Base-by-base conservation (phyloP, 805 yeast genomes). In the Brettanomyces naardenensis region DNA sequence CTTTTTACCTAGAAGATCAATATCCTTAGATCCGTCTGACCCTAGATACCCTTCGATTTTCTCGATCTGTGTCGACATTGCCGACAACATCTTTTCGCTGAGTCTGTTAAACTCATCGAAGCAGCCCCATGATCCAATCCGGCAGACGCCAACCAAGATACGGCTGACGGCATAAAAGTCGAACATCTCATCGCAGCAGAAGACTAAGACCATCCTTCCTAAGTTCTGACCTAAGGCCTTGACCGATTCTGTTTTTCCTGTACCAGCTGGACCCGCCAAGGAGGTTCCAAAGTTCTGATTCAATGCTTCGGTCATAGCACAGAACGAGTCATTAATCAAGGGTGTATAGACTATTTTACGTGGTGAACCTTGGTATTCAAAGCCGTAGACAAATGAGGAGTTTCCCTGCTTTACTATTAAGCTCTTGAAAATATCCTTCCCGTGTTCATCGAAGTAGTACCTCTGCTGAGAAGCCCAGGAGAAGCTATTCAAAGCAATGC, bases 261-360 rank as follows among this genome's bases (percentile, higher is more conserved):
- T 90, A 30, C 97, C 97, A 3, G 97, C 96, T 1, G 97, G 97
- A 0, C 97, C 97, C 57, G 82, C 78, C 1, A 95, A 81, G 1
- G 95, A 81, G 0, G 95, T 95, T n/a, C 97, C 97, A 6, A 77
- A 63, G 26, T 70, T 71, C 47, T 79, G 86, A 25, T 74, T 70
- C 14, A 88, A 54, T 0, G 97, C 89, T 42, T 80, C 82, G 0
- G 83, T 66, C 77, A 89, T 73, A 0, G 88, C 64, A 6, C 80
- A 53, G 52, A 72, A 86, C 40, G 86, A 74, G 5, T 69, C 64
- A 34, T 75, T 74, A 6, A 84, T 67, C 15, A 86, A 63, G 1
- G 90, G 86, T 0, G 97, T 90, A 38, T 74, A 70, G 0, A 90
- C 94, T 18, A 89, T 62, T 38, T 78, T 70, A 15, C 80, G 84